Conservation (phyloP, 306 rosid genomes). For the Ormosia semicastrata region DNA sequence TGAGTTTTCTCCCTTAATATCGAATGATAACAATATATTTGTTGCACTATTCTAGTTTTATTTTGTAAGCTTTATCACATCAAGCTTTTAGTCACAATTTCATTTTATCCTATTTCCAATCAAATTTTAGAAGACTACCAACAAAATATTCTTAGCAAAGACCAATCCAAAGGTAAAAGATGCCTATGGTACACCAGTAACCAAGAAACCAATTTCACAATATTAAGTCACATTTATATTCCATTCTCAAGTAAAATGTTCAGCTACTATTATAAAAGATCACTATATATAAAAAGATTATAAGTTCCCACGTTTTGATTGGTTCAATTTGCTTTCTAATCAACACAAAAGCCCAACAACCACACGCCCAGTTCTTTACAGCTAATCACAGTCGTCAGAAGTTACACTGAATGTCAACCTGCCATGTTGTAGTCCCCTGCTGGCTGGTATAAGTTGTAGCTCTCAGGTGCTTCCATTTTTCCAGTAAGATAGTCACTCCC, state of each 20-base stretch:
- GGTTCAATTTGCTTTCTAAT: slow-evolving; percentile 16
- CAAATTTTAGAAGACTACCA: neutral
- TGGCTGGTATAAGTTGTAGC: slow-evolving; percentile 37
- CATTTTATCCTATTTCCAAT: neutral
- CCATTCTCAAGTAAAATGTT: slow-evolving; percentile 31
- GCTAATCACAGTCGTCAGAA: slow-evolving; percentile 31
- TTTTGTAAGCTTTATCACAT: neutral
- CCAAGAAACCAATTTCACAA: slow-evolving; percentile 14
- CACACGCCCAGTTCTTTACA: slow-evolving; percentile 29
- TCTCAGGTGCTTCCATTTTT: slow-evolving; percentile 56
- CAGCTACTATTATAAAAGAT: neutral
- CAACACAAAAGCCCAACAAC: slow-evolving; percentile 15
- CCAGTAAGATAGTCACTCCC: slow-evolving; percentile 68
- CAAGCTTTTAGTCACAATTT: neutral
- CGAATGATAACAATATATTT: neutral
- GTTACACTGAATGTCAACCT: slow-evolving; percentile 39
- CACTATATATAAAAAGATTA: neutral
- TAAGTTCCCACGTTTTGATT: slow-evolving; percentile 15
- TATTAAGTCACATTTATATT: slow-evolving; percentile 25
- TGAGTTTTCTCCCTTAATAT: neutral
- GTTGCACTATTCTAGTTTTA: neutral
- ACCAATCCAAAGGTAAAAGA: slow-evolving; percentile 11
- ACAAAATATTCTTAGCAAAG: neutral
- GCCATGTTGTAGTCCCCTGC: slow-evolving; percentile 60
- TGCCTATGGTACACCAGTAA: neutral